A percentile compares a stretch with the other conserved stretches of the same genome.
phyloP scores from a whole-genome alignment of 2,329 filamentous ascomycete species.

The Dothistroma septosporum region DNA sequence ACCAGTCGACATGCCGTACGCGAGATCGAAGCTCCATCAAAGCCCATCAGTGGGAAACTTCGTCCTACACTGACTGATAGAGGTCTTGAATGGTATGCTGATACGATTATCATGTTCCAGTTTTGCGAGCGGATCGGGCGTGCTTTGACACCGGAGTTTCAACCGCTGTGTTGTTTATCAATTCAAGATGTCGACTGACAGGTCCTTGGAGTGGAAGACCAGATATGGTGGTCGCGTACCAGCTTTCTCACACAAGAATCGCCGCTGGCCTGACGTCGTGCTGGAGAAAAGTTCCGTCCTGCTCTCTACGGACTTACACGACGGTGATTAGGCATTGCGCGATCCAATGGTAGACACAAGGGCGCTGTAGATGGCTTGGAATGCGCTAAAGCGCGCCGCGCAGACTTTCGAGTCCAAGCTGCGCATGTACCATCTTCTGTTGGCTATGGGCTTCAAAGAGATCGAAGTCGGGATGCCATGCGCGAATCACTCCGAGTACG shows the following conservation, averaged over 20 bases:
- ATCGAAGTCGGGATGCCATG: constrained; percentile 1
- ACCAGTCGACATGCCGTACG: no score
- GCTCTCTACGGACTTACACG: not conserved
- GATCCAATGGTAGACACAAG: not conserved
- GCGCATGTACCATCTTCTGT: not conserved
- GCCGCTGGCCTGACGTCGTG: not conserved
- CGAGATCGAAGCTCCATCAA: no score
- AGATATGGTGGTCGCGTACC: not conserved
- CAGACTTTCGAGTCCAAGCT: not conserved
- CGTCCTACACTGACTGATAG: no score
- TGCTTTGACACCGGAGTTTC: no score
- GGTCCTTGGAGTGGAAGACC: no score
- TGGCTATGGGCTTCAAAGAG: constrained; percentile 1
- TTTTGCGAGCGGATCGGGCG: no score
- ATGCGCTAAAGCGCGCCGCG: not conserved
- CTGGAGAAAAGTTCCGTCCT: not conserved
- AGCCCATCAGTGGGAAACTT: no score
- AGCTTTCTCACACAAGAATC: not conserved
- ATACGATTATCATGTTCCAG: no score
- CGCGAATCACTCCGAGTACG: not conserved
- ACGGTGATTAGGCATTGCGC: not conserved
- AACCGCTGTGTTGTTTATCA: no score
- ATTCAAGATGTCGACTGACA: no score
- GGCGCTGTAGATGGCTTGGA: not conserved
- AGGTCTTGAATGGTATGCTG: no score